Base-by-base conservation (phyloP, 495 filamentous ascomycete genomes). In the Recurvomyces mirabilis region DNA sequence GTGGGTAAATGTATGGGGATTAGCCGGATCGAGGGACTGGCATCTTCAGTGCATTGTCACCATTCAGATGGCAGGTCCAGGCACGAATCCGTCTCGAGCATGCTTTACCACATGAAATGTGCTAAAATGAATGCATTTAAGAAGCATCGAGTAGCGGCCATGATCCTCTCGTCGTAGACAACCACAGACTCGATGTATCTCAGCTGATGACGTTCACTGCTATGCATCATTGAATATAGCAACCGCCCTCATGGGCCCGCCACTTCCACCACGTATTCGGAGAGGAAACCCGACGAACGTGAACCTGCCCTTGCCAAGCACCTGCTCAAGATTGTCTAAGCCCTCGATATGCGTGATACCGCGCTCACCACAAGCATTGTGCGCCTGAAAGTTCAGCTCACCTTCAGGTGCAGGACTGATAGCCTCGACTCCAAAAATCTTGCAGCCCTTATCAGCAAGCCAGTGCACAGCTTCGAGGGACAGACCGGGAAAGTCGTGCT, bases 261-360 rank as follows among this genome's bases (percentile, higher is more conserved):
- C 43, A 21, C 49, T 52, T 3, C 49, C 43, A 3, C 33, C 49
- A 3, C 43, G n/a, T 5, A 52, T 46, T 38, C 42, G 46, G 30
- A 52, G 25, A n/a, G 49, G 49, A 42, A 52, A 52, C 13, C 49
- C 43, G 11, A 47, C 38, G 25, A 52, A 52, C 30, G 31, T 15
- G 36, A 52, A 52, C 22, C 49, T 25, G 7, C 47, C 47, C 34
- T 41, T 35, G 26, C 43, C 43, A 7, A 52, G 28, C 14, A 52
- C 42, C 7, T 12, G 13, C 14, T 52, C 42, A 5, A 52, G 28
- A 20, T 47, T 41, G 22, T 52, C 43, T 5, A 52, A 30, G 1
- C 49, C 49, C 22, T 52, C 49, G 10, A 52, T 52, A 38, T 52
- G 43, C 42, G 49, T 52, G 18, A 52, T 52, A 18, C 43, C 43